These are phyloP conservation scores for Cryomyces minteri DNA, from an alignment of 495 filamentous ascomycete genomes.

Conservation along the genomic window DNA sequence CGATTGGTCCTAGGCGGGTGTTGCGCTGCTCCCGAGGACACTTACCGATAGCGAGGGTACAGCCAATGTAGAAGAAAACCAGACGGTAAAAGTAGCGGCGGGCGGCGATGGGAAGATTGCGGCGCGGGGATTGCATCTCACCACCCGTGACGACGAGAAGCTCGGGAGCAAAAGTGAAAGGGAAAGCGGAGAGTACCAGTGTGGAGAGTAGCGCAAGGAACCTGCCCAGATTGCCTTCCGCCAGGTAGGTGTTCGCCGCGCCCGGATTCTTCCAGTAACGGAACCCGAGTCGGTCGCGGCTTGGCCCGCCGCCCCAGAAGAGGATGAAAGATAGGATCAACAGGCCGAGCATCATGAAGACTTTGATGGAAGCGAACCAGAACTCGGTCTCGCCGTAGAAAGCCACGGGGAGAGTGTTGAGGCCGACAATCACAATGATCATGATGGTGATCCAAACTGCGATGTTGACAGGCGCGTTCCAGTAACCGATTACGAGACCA, in stretches of 20 bases:
- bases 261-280: constrained; percentile 20
- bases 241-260: constrained; percentile 25
- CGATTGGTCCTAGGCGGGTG: background rate
- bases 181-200: constrained; percentile 31
- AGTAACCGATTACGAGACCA: constrained; percentile 32
- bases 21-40: background rate
- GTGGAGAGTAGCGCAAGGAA: constrained; percentile 22
- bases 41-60: constrained; percentile 31
- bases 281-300: constrained; percentile 25
- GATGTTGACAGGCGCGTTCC: constrained; percentile 31
- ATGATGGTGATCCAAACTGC: constrained; percentile 43
- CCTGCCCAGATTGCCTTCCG: constrained; percentile 27
- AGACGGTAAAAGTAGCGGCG: constrained; percentile 33
- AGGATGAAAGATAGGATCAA: constrained; percentile 51
- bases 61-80: constrained; percentile 40
- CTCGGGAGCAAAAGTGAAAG: constrained; percentile 38
- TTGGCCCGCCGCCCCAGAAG: constrained; percentile 39
- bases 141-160: constrained; percentile 35
- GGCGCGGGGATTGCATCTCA: constrained; percentile 22
- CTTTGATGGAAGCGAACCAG: constrained; percentile 39
- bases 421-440: constrained; percentile 17
- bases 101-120: constrained; percentile 32
- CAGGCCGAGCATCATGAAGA: constrained; percentile 44
- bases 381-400: constrained; percentile 44
- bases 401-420: constrained; percentile 13